These are phyloP conservation scores for Immersiporthe knoxdaviesiana DNA, from an alignment of 2,329 filamentous ascomycete genomes.

Conservation along the genomic window DNA sequence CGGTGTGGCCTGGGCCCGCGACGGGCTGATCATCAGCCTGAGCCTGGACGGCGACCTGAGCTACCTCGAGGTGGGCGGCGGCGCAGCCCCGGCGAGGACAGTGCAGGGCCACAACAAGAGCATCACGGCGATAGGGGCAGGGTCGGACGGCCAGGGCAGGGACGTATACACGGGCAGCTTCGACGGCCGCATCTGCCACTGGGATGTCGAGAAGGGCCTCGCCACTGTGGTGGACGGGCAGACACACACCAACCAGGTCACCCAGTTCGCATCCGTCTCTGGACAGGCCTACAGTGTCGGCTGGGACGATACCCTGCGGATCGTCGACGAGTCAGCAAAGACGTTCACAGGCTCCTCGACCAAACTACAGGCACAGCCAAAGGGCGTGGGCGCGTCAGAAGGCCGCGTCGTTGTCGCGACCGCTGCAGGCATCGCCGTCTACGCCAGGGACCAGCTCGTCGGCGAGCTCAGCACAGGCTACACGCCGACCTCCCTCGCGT, in stretches of 20 bases:
- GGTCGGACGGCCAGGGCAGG: slow-evolving; percentile 57
- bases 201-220: slow-evolving; percentile 73
- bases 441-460: slow-evolving; percentile 62
- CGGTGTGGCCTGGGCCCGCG: slow-evolving; percentile 87
- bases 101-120: slow-evolving; percentile 90
- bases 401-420: slow-evolving; percentile 62
- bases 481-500: slow-evolving; percentile 72
- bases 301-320: slow-evolving; percentile 91
- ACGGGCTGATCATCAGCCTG: slow-evolving; percentile 87
- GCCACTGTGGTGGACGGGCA: slow-evolving; percentile 77
- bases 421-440: slow-evolving; percentile 54
- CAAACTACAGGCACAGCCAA: slow-evolving; percentile 79
- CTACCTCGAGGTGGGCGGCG: slow-evolving; percentile 79
- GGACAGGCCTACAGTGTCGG: slow-evolving; percentile 81
- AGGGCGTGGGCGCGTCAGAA: slow-evolving; percentile 64
- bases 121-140: slow-evolving; percentile 75
- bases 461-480: slow-evolving; percentile 63
- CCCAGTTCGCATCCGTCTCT: slow-evolving; percentile 67
- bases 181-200: slow-evolving; percentile 83
- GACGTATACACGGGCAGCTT: slow-evolving; percentile 89
- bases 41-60: slow-evolving; percentile 88
- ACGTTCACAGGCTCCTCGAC: slow-evolving; percentile 72
- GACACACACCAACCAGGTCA: slow-evolving; percentile 83
- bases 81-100: slow-evolving; percentile 67
- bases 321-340: slow-evolving; percentile 72